Conservation (phyloP, 2,329 filamentous ascomycete genomes). For the Rhinocladiella similis region DNA sequence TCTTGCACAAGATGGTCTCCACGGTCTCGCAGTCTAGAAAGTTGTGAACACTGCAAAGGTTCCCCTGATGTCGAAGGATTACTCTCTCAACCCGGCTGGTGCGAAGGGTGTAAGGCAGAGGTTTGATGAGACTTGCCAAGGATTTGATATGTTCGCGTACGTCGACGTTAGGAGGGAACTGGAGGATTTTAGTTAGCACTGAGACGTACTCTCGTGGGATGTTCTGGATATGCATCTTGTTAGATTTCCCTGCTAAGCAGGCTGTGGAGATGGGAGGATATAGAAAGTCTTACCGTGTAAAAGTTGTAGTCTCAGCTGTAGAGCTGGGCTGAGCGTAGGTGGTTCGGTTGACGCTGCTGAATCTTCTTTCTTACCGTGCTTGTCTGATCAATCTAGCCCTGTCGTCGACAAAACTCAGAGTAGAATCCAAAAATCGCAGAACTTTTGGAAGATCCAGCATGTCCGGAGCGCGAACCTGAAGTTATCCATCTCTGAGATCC, state of each 20-base stretch:
- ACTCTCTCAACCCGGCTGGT: slow-evolving; percentile 25
- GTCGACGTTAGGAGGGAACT: slow-evolving; percentile 18
- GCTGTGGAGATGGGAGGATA: not conserved
- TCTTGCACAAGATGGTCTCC: slow-evolving; percentile 19
- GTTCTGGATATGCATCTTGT: slow-evolving; percentile 22
- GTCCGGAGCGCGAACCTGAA: too few relatives aligned
- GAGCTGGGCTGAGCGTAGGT: not conserved
- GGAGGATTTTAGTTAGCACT: slow-evolving; percentile 15
- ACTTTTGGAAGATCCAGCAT: too few relatives aligned
- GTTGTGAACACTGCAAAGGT: slow-evolving; percentile 26
- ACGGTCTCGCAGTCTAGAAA: slow-evolving; percentile 23
- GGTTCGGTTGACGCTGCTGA: too few relatives aligned
- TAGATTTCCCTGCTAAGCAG: not conserved
- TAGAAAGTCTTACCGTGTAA: not conserved
- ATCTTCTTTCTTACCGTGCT: too few relatives aligned
- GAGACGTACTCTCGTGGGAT: slow-evolving; percentile 14
- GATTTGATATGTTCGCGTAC: slow-evolving; percentile 5
- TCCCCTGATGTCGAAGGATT: slow-evolving; percentile 15
- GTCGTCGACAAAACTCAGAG: too few relatives aligned
- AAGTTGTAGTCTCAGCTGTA: not conserved
- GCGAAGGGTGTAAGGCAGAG: slow-evolving; percentile 21
- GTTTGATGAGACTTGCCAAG: slow-evolving; percentile 21
- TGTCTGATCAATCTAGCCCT: too few relatives aligned
- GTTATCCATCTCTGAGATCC: not conserved
- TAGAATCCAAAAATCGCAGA: too few relatives aligned